Evolutionary conservation across 176 grass and related monocot species (phyloP).

Genomic region (Poa annua): DNA sequence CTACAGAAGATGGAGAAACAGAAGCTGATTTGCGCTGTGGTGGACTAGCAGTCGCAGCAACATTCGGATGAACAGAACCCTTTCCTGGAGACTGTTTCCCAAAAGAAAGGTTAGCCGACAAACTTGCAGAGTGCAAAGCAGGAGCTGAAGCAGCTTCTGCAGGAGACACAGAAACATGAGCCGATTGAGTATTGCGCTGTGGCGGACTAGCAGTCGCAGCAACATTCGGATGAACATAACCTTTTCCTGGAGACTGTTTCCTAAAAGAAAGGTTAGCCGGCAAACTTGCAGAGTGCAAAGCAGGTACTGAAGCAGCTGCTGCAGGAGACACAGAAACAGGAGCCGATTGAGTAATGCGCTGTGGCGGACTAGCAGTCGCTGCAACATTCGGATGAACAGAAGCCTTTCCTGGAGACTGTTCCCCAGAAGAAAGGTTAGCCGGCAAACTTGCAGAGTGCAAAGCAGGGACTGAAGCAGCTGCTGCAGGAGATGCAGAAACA

Average conservation of each 20-base stretch:
- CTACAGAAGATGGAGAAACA: constrained; percentile 22
- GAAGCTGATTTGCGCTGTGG: constrained; percentile 13
- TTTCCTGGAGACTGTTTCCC: constrained; percentile 47
- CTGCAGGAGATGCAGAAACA: constrained; percentile 20
- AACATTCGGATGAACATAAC: constrained; percentile 26
- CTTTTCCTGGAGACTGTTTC: constrained; percentile 46
- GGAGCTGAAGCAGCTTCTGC: constrained; percentile 26
- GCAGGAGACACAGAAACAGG: constrained; percentile 26
- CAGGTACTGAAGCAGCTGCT: constrained; percentile 33
- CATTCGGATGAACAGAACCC: constrained; percentile 19
- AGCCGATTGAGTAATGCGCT: constrained; percentile 21
- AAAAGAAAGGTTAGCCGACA: background rate
- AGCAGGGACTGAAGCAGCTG: constrained; percentile 33
- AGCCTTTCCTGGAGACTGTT: constrained; percentile 45
- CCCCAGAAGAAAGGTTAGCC: constrained; percentile 1
- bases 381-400: constrained; percentile 26
- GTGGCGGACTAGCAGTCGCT: constrained; percentile 34
- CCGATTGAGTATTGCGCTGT: constrained; percentile 20
- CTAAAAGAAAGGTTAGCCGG: background rate
- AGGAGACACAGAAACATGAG: constrained; percentile 31
- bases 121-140: constrained; percentile 28
- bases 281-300: constrained; percentile 24
- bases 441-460: constrained; percentile 24
- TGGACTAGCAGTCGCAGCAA: constrained; percentile 33
- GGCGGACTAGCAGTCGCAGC: constrained; percentile 30